phyloP scores from a whole-genome alignment of 2,329 filamentous ascomycete species.

The Ophiostoma triangulosporum region DNA sequence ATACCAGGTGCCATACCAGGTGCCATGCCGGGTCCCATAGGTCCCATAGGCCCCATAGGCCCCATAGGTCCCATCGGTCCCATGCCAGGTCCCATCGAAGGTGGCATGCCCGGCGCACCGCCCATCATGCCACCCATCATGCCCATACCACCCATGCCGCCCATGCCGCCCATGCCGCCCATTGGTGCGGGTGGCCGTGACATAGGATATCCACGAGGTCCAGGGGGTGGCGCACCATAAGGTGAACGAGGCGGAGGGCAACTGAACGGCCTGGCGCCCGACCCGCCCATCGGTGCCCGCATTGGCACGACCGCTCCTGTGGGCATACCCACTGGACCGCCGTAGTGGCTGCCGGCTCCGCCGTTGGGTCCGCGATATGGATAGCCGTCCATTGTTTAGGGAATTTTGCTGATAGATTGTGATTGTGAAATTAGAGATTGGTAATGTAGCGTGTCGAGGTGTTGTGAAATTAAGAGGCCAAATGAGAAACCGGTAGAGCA shows the following conservation, averaged over 20 bases:
- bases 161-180: constrained; percentile 35
- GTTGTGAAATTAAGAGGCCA: too few relatives aligned
- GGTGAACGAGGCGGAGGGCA: neutral
- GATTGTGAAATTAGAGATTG: neutral
- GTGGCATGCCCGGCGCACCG: neutral
- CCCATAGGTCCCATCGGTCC: neutral
- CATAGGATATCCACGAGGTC: neutral
- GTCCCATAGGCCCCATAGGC: neutral
- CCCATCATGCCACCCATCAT: neutral
- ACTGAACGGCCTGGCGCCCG: neutral
- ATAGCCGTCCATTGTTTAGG: neutral
- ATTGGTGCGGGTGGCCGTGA: neutral
- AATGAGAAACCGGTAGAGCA: too few relatives aligned
- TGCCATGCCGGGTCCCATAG: neutral
- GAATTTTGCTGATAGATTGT: neutral
- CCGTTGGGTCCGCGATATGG: neutral
- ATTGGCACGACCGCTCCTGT: neutral
- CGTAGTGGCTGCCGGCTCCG: neutral
- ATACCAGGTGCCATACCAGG: neutral
- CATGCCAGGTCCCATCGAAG: neutral
- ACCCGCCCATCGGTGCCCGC: neutral
- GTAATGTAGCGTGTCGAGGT: neutral
- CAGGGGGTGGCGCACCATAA: neutral
- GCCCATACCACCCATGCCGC: constrained; percentile 14
- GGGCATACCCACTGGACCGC: neutral